These are phyloP conservation scores for Gloeostereum incarnatum DNA, from an alignment of 768 basidiomycete species.

Conservation along the genomic window DNA sequence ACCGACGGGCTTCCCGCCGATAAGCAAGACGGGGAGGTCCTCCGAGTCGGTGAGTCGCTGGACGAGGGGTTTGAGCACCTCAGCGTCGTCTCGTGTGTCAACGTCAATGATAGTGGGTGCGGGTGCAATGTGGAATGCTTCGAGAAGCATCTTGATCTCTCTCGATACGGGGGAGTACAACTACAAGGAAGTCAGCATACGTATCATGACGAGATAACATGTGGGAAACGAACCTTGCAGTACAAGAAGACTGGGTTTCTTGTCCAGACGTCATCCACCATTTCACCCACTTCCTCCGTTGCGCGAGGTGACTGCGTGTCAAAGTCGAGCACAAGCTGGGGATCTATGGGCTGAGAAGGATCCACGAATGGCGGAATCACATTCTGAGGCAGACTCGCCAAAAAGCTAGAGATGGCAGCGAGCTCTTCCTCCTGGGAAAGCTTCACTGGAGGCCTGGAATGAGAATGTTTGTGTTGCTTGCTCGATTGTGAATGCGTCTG, in stretches of 20 bases:
- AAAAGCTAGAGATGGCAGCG: conserved; percentile 65
- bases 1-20: conserved; percentile 55
- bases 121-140: conserved; percentile 48
- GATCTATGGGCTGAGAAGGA: conserved; percentile 59
- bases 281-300: conserved; percentile 42
- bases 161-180: conserved; percentile 55
- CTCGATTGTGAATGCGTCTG: conserved; percentile 19
- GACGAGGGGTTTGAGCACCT: conserved; percentile 54
- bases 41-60: conserved; percentile 43
- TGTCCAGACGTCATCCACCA: conserved; percentile 62
- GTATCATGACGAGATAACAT: conserved; percentile 1
- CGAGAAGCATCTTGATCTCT: conserved; percentile 54
- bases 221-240: conserved; percentile 25
- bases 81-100: conserved; percentile 63
- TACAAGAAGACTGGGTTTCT: conserved; percentile 71
- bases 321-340: conserved; percentile 76
- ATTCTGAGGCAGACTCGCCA: conserved; percentile 68
- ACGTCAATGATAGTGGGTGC: conserved; percentile 61
- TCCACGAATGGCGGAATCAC: conserved; percentile 60
- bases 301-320: conserved; percentile 63
- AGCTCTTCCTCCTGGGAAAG: conserved; percentile 56
- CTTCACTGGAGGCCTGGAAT: conserved; percentile 24
- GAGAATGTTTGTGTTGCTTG: conserved; percentile 8
- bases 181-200: conserved; percentile 22
- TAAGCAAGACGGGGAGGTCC: conserved; percentile 57